Evolutionary conservation across 805 yeast genomes (phyloP), one percentile per base, ranked within the genome.

Genomic region (Lipomyces yamanashiensis): DNA sequence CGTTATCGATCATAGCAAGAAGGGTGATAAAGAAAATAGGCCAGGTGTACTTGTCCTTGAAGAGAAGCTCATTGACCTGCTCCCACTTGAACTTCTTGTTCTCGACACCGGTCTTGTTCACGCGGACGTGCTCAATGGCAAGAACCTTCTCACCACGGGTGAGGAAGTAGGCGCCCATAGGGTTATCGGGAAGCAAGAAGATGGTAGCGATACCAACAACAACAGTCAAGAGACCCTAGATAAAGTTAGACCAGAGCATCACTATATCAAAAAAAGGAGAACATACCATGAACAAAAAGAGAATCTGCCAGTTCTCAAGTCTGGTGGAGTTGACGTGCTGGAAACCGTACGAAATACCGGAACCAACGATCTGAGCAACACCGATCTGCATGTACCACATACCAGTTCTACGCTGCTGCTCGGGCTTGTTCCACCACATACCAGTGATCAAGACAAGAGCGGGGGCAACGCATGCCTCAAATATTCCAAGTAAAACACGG

Each of bases 101-200:
- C 61, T 87, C 87, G 71, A 82, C 82, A 54, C 89, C 90, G 67
- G 81, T 87, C 69, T 81, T 83, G 76, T 82, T 85, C 23, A 63
- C 70, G 68, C 86, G 81, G 66, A 83, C 84, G 68, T 86, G 80
- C 73, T 80, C 83, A 43, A 84, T 83, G 49, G 82, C 81, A 71
- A 79, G 73, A 21, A 75, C 68, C 68, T 77, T 80, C 71, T 84
- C 88, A 61, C 79, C 78, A 33, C 79, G 80, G 15, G 63, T 71
- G 51, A 73, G 75, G 69, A 71, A 74, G 67, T 70, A 58, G 7
- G 75, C 75, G 13, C 68, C 61, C 19, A 78, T 76, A 47, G 90
- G 90, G 40, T 77, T 73, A 67, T 84, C 86, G 15, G 90, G 89
- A 55, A 87, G 71, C 15, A 43, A 84, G 59, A 83, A 67, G 50